These are phyloP conservation scores for Agastache rugosa DNA, from an alignment of 257 asterid genomes.

Conservation along the genomic window DNA sequence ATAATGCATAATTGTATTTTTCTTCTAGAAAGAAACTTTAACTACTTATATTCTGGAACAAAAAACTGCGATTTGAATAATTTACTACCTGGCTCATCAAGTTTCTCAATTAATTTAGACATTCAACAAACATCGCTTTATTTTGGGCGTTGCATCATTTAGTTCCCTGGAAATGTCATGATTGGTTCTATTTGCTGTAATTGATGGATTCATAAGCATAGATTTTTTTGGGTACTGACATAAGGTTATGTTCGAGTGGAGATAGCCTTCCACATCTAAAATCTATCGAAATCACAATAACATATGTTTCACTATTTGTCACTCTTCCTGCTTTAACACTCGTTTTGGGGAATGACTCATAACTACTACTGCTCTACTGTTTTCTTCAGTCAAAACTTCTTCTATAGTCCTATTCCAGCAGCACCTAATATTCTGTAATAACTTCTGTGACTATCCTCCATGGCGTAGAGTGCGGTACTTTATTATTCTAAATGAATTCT, in stretches of 20 bases:
- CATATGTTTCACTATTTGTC: neutral
- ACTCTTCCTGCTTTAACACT: neutral
- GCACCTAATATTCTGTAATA: conserved; percentile 2
- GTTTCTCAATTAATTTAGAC: conserved; percentile 15
- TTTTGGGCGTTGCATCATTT: neutral
- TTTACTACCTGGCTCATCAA: conserved; percentile 3
- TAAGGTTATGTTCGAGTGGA: too few species aligned
- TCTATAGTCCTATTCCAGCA: neutral
- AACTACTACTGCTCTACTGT: conserved; percentile 1
- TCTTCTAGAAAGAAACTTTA: neutral
- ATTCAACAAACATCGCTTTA: neutral
- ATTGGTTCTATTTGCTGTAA: conserved; percentile 19
- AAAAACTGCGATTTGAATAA: neutral
- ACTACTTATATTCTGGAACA: neutral
- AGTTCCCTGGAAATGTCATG: neutral
- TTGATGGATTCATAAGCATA: neutral
- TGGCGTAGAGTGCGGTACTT: neutral
- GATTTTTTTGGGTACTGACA: neutral
- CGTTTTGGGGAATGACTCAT: too few species aligned
- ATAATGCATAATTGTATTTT: neutral
- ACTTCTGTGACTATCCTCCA: conserved; percentile 8
- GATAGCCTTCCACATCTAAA: too few species aligned
- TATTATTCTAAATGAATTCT: neutral
- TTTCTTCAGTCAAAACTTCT: neutral
- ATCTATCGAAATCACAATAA: neutral